These are phyloP conservation scores for Falciphora oryzae DNA, from an alignment of 2,329 filamentous ascomycete species.

Conservation along the genomic window DNA sequence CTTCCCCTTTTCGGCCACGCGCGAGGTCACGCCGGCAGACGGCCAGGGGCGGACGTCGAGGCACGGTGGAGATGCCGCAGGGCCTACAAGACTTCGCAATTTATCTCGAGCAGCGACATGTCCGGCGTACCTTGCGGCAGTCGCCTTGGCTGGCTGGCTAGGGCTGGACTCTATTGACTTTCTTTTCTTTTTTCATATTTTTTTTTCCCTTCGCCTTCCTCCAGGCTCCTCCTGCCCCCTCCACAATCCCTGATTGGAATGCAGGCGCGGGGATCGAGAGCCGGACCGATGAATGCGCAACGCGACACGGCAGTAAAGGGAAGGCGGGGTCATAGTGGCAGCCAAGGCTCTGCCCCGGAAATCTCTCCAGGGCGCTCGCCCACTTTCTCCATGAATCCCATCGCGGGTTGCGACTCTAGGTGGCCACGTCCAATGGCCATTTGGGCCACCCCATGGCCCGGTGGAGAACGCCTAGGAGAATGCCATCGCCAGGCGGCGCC, in stretches of 20 bases:
- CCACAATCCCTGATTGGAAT: neutral
- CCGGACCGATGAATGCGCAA: neutral
- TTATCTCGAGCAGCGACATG: neutral
- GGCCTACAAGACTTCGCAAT: neutral
- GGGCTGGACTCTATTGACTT: neutral
- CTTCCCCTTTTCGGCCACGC: slow-evolving; percentile 4
- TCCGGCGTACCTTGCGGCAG: too few relatives aligned
- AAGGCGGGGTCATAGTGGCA: neutral
- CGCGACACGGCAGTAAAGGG: neutral
- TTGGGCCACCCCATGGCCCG: too few relatives aligned
- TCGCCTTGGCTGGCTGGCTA: too few relatives aligned
- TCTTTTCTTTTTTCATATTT: neutral
- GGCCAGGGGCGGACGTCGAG: too few relatives aligned
- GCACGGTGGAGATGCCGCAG: too few relatives aligned
- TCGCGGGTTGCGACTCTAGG: neutral
- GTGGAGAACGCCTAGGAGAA: slow-evolving; percentile 1
- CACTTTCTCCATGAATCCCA: neutral
- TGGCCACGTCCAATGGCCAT: neutral
- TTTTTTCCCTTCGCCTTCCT: neutral
- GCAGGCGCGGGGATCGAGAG: slow-evolving; percentile 1
- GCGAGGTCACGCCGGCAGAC: neutral
- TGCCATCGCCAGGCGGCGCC: too few relatives aligned
- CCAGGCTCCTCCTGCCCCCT: neutral
- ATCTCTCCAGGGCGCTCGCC: neutral
- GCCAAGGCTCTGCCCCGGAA: neutral